Base-by-base conservation (phyloP, 2,329 filamentous ascomycete species). In the Ophiostoma sp. region DNA sequence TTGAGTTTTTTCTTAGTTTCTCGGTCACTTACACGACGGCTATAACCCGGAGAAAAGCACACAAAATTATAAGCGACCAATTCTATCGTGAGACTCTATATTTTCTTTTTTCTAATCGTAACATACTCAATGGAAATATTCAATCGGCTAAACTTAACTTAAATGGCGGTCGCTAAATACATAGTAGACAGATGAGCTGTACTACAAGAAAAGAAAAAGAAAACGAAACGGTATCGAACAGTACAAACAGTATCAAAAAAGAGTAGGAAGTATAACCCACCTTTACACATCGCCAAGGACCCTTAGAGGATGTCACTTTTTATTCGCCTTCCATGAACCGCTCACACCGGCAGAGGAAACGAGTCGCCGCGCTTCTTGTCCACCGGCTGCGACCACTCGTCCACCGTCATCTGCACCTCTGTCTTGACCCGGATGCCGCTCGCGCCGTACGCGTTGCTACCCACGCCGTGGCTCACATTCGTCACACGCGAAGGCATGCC, bases 361-460 rank as follows among this genome's bases (percentile, higher is more conserved):
- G 74, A 22, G 22, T 71, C 52, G 19, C 70, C 63, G 19, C 66
- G 50, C 59, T 45, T 59, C 15, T 59, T 68, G 48, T 71, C 55
- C 31, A 6, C 19, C 19, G 59, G 59, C 45, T 52, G 31, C 25
- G 42, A 22, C 69, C 70, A 73, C 59, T 71, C 70, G 42, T 74
- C 72, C 22, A 74, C 70, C 1, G 72, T 74, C 70, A 74, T 66
- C 31, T 74, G 61, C 11, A 75, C 74, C 33, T 75, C 71, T 0
- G 74, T 75, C 28, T 69, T 72, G 42, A 75, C 74, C 6, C 63
- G 70, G 57, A 75, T 75, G n/a, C 72, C 74, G 8, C 61, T 19
- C 1, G 17, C 7, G 3, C 15, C n/a, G 19, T 48, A 69, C 5
- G 31, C 33, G 22, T 33, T 15, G 50, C 11, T 25, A 25, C 68